Evolutionary conservation across 768 basidiomycete species (phyloP), one percentile per base, ranked within the genome.

Genomic region (Leccinum fibrillosum): DNA sequence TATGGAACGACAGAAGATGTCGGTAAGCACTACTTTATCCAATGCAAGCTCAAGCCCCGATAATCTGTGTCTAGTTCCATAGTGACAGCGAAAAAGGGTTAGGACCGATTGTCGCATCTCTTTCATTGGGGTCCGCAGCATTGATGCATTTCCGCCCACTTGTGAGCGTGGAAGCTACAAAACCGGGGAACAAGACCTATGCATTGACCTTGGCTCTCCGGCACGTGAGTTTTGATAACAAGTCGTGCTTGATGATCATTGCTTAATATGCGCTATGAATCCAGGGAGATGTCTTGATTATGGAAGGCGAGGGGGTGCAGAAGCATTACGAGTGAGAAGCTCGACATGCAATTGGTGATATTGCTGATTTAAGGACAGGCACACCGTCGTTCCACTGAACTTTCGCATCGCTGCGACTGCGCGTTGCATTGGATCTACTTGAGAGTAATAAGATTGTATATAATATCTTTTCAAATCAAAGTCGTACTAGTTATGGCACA

Each of bases 1-100:
- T 64, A 91, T 92, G 88, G 88, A 90, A 65, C 79, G 82, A 57
- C 91, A 92, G 70, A 88, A 80, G 68, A 93, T 93, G 90, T 82
- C 89, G 51, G 90, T 90, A 67, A 65, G 82, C 71, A 15, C 13
- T 34, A 30, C 32, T 32, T 21, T 59, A 35, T 17, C n/a, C 17
- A 1, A 25, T 30, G 7, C 34, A 34, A 49, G 30, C n/a, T 23
- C 5, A 54, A 42, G 28, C 26, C 13, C 9, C 53, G 54, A 35
- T 65, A 44, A 68, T 25, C 8, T 60, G 34, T 59, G 52, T 23
- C 32, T 56, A 90, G 89, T 92, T 90, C 67, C 90, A 92, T 63
- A 90, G 86, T 59, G 90, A 93, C 64, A 81, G 80, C 55, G 90
- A 93, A 73, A 74, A 75, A 11, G 91, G 89, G 4, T 72, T 93